A percentile compares a stretch with the other conserved stretches of the same genome.
phyloP scores from a whole-genome alignment of 2,329 filamentous ascomycete species.

The Aspergillus quadrilineatus region DNA sequence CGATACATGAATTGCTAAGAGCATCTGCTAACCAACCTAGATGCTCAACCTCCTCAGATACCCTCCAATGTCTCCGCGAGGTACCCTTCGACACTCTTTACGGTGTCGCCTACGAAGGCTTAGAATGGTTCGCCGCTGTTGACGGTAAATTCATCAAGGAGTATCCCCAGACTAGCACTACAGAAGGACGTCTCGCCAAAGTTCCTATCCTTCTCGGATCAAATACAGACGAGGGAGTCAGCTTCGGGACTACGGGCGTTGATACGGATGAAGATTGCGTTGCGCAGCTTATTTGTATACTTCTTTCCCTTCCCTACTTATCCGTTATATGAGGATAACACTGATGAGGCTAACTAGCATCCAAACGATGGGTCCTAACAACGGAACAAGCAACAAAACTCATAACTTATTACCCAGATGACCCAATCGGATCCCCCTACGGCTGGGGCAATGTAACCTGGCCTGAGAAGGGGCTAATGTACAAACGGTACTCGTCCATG shows the following conservation, averaged over 20 bases:
- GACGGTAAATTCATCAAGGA: constrained; percentile 59
- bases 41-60: constrained; percentile 26
- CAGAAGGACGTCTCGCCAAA: constrained; percentile 58
- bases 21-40: constrained; percentile 14
- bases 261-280: constrained; percentile 56
- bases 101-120: constrained; percentile 23
- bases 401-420: constrained; percentile 53
- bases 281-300: constrained; percentile 29
- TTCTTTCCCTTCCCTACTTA: neutral
- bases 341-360: constrained; percentile 12
- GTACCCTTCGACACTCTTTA: constrained; percentile 28
- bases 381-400: constrained; percentile 37
- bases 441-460: constrained; percentile 35
- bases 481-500: constrained; percentile 33
- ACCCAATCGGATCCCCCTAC: constrained; percentile 50
- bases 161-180: constrained; percentile 56
- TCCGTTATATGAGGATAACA: neutral
- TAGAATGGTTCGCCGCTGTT: constrained; percentile 44
- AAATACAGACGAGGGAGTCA: constrained; percentile 65
- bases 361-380: constrained; percentile 31
- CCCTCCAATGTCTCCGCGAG: constrained; percentile 31
- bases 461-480: constrained; percentile 27
- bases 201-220: constrained; percentile 64
- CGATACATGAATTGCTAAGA: neutral
- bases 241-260: constrained; percentile 53